Evolutionary conservation across 2,329 filamentous ascomycete genomes (phyloP).

Genomic region (Botrytis galanthina): DNA sequence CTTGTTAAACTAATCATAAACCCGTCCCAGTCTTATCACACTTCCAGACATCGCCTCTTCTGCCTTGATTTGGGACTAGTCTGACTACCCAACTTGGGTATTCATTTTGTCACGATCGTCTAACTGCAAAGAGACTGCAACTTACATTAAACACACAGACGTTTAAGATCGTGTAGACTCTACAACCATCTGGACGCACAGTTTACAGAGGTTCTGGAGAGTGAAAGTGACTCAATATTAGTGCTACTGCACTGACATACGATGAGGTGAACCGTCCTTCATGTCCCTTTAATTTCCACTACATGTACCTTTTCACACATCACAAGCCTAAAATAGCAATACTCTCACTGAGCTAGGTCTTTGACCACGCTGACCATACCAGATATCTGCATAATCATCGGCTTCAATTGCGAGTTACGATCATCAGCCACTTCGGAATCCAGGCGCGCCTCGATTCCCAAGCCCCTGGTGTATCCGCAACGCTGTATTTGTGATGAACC

Average conservation of each 20-base stretch:
- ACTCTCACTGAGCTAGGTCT: background rate
- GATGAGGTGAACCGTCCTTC: constrained; percentile 3
- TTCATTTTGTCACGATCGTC: background rate
- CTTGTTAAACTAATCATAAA: background rate
- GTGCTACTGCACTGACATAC: background rate
- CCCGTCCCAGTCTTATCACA: background rate
- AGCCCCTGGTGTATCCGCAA: background rate
- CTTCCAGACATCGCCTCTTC: background rate
- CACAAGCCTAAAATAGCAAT: background rate
- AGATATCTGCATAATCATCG: background rate
- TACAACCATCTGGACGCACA: background rate
- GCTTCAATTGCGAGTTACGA: background rate
- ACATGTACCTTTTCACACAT: background rate
- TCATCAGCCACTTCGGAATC: background rate
- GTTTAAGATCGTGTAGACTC: constrained; percentile 1
- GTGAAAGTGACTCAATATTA: background rate
- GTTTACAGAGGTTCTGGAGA: background rate
- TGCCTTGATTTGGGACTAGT: background rate
- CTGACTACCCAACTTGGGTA: background rate
- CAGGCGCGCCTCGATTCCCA: background rate
- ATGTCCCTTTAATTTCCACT: constrained; percentile 7
- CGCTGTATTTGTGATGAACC: background rate
- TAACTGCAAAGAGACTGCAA: background rate
- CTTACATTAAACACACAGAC: background rate
- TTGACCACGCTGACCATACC: background rate